phyloP scores from a whole-genome alignment of 202 grass and related monocot genomes.

The Zizania palustris region DNA sequence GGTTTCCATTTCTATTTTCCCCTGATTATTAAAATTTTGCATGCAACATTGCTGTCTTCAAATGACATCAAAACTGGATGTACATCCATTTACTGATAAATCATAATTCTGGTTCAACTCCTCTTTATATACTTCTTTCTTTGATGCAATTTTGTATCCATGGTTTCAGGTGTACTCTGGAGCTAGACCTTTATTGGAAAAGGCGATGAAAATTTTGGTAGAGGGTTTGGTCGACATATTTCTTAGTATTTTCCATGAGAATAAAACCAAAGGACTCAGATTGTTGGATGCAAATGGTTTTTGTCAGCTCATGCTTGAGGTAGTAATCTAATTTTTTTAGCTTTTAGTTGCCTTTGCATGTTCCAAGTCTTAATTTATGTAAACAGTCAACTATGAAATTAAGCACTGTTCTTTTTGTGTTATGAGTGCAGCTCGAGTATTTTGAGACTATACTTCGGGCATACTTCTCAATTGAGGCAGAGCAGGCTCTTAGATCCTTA shows the following conservation, averaged over 20 bases:
- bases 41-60: constrained; percentile 13
- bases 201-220: constrained; percentile 82
- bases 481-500: constrained; percentile 83
- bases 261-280: constrained; percentile 86
- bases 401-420: constrained; percentile 26
- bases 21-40: constrained; percentile 36
- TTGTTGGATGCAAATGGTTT: constrained; percentile 87
- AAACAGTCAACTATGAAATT: background rate
- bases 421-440: constrained; percentile 83
- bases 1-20: constrained; percentile 57
- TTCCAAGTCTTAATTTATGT: constrained; percentile 20
- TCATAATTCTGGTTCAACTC: constrained; percentile 33
- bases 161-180: constrained; percentile 78
- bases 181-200: constrained; percentile 92
- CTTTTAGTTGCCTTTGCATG: constrained; percentile 21
- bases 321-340: constrained; percentile 47
- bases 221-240: constrained; percentile 96
- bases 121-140: constrained; percentile 10
- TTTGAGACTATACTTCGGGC: constrained; percentile 80
- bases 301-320: constrained; percentile 99
- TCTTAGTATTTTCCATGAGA: constrained; percentile 93
- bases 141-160: constrained; percentile 21
- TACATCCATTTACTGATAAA: background rate
- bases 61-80: background rate
- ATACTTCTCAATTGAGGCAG: constrained; percentile 83